Evolutionary conservation across 2,329 filamentous ascomycete species (phyloP).

Genomic region (Neurospora crassa): DNA sequence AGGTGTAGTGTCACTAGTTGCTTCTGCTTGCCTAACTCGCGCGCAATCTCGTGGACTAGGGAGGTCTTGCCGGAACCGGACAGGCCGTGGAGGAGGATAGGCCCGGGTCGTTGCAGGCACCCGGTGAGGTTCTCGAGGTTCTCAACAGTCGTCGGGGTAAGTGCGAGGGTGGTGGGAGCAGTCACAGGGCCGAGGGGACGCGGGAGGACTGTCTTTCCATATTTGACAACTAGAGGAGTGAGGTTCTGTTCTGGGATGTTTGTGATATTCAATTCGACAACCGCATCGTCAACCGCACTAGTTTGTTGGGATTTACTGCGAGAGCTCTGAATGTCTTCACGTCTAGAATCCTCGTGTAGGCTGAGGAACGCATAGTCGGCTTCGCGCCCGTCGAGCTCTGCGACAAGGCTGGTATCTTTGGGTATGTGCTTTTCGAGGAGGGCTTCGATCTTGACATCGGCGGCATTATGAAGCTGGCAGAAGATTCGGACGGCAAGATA

Average conservation of each 20-base stretch:
- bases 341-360: constrained; percentile 46
- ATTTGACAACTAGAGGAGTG: constrained; percentile 52
- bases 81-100: constrained; percentile 72
- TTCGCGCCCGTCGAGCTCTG: constrained; percentile 62
- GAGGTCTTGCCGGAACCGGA: constrained; percentile 88
- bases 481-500: constrained; percentile 79
- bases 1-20: constrained; percentile 90
- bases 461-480: constrained; percentile 66
- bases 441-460: constrained; percentile 67
- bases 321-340: constrained; percentile 33
- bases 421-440: constrained; percentile 60
- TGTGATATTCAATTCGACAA: constrained; percentile 13
- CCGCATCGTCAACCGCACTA: constrained; percentile 1
- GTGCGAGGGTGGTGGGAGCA: constrained; percentile 46
- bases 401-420: constrained; percentile 49
- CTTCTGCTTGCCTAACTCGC: constrained; percentile 65
- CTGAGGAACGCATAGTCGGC: constrained; percentile 72
- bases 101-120: constrained; percentile 56
- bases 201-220: constrained; percentile 60
- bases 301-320: constrained; percentile 19
- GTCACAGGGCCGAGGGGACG: constrained; percentile 41
- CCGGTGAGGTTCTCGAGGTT: constrained; percentile 65
- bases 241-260: constrained; percentile 28
- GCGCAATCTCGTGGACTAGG: constrained; percentile 71
- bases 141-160: constrained; percentile 59